Base-by-base conservation (phyloP, 768 basidiomycete species). In the Lactarius sp. region DNA sequence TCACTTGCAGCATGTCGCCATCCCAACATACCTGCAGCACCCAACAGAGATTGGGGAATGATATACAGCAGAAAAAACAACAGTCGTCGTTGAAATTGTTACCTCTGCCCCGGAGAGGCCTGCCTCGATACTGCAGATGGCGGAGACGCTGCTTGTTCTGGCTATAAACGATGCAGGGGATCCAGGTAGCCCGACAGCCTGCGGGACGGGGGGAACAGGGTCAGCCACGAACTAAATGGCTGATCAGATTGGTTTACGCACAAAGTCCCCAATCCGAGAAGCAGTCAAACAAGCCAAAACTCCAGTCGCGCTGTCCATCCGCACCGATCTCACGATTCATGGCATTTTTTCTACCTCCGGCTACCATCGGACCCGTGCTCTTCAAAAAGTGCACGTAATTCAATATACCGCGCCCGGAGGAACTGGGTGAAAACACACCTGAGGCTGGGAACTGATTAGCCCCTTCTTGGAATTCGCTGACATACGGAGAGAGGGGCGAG, bases 101-200 rank as follows among this genome's bases (percentile, higher is more conserved):
- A 13, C 77, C 79, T 33, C 73, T 72, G 22, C 73, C 70, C 10
- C 77, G 78, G 59, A 79, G 76, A 33, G 78, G 75, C n/a, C 59
- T 65, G 31, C 77, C 78, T 20, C 77, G 68, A 1, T 36, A 46
- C 41, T 73, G 67, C 51, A 82, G 69, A 61, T 79, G 74, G 34
- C 79, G 75, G 55, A 74, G 69, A 57, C 80, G 79, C 33, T 70
- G 70, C 68, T 77, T 79, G 70, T 75, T 75, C 63, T 77, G 69
- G 36, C 73, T 71, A 69, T 79, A 80, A 46, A 74, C 66, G 61
- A 80, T 62, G 69, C 79, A 80, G 1, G 80, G 80, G 71, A 73
- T 77, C 69, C 70, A 80, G 42, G 71, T 77, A 1, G 78, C 69
- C 20, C 77, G 59, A 46, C 75, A 61, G 63, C 75, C 79, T 80